These are phyloP conservation scores for Camellia sinensis DNA, from an alignment of 148 eudicot genomes.

Conservation along the genomic window DNA sequence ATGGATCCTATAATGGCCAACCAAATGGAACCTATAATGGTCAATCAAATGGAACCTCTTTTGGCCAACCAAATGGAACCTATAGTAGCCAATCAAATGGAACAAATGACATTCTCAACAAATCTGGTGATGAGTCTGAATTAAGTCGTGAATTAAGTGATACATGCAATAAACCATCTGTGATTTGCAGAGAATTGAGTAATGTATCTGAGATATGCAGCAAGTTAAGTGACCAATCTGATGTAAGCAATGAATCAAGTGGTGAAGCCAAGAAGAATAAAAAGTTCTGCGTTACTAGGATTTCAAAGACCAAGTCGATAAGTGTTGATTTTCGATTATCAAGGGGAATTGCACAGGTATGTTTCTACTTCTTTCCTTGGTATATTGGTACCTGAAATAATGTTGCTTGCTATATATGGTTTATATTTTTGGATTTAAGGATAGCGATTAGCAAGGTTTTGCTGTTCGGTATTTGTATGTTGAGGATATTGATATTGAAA, in stretches of 20 bases:
- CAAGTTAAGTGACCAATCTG: slow-evolving; percentile 34
- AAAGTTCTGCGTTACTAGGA: slow-evolving; percentile 62
- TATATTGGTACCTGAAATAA: slow-evolving; percentile 3
- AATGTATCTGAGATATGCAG: slow-evolving; percentile 41
- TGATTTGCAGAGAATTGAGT: slow-evolving; percentile 36
- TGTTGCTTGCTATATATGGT: not conserved
- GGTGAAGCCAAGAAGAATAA: slow-evolving; percentile 59
- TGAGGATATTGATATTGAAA: not conserved
- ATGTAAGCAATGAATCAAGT: slow-evolving; percentile 40
- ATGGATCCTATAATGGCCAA: slow-evolving; percentile 31
- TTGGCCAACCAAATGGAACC: slow-evolving; percentile 14
- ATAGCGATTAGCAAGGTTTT: not conserved
- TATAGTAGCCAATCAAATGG: slow-evolving; percentile 16
- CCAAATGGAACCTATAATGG: slow-evolving; percentile 20
- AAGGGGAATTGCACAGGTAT: slow-evolving; percentile 91
- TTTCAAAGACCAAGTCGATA: slow-evolving; percentile 81
- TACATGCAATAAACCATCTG: slow-evolving; percentile 24
- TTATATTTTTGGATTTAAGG: not conserved
- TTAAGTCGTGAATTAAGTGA: slow-evolving; percentile 25
- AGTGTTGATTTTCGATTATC: slow-evolving; percentile 89
- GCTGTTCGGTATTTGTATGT: not conserved
- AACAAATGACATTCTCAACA: slow-evolving; percentile 5
- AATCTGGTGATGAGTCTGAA: slow-evolving; percentile 45
- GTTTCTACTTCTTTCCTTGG: slow-evolving; percentile 17
- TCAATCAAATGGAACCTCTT: slow-evolving; percentile 17